These are phyloP conservation scores for Lentinus brumalis DNA, from an alignment of 768 basidiomycete genomes.

Conservation along the genomic window DNA sequence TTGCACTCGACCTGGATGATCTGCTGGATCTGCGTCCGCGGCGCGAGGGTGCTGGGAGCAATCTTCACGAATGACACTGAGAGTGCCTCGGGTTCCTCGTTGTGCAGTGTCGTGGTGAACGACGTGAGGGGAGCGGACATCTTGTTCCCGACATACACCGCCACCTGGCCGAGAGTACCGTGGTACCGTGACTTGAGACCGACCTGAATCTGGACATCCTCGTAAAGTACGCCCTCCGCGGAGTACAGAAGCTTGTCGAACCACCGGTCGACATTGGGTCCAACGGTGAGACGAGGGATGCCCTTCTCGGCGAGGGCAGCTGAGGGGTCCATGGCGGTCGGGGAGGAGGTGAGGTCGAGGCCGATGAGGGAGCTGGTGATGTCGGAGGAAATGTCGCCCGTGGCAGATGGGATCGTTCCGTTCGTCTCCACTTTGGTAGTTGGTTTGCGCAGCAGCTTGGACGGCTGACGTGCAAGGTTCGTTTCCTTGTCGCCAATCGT, in stretches of 20 bases:
- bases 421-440: constrained; percentile 35
- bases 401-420: constrained; percentile 32
- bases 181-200: constrained; percentile 97
- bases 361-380: constrained; percentile 79
- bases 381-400: constrained; percentile 47
- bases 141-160: constrained; percentile 97
- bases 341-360: constrained; percentile 53
- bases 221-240: constrained; percentile 89
- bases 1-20: constrained; percentile 95
- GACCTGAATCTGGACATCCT: constrained; percentile 93
- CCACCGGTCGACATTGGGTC: constrained; percentile 85
- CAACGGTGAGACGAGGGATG: constrained; percentile 59
- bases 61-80: constrained; percentile 88
- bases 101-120: constrained; percentile 82
- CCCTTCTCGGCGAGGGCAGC: constrained; percentile 35
- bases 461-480: constrained; percentile 72
- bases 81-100: constrained; percentile 73
- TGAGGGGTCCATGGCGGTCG: constrained; percentile 26
- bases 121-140: constrained; percentile 84
- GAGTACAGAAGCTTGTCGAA: constrained; percentile 80
- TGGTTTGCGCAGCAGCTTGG: constrained; percentile 41
- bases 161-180: constrained; percentile 90
- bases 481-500: constrained; percentile 80
- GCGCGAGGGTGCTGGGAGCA: constrained; percentile 76
- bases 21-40: constrained; percentile 90